Base-by-base conservation (phyloP, 2,329 filamentous ascomycete genomes). In the Cordyceps farinosa region DNA sequence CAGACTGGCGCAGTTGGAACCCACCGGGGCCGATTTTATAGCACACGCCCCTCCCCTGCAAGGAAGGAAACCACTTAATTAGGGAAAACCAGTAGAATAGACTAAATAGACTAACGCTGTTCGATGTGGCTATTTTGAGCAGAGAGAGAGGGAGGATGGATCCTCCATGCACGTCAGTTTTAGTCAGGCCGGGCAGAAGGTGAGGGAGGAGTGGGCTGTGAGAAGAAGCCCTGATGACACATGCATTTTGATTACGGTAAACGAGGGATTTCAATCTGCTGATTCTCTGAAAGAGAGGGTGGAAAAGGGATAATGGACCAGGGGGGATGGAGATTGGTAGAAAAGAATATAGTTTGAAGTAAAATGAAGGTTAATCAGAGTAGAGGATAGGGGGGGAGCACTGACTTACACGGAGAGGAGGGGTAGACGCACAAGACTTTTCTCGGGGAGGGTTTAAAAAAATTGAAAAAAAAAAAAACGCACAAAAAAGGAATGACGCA, bases 161-260 rank as follows among this genome's bases (percentile, higher is more conserved):
- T 53, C 38, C 58, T 44, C 40, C 40, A 34, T 61, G 58, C 58
- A 61, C 58, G 58, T 61, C 58, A 61, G 58, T 61, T 61, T 61
- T 61, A 54, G 58, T 61, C 58, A 45, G 58, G 48, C 48, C 48
- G 48, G 30, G 57, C 27, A 32, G 17, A 51, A 45, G 30, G 36
- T 29, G 17, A 51, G 34, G 32, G 32, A 5, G 30, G 36, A 53
- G 15, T 38, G 57, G 34, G 44, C 13, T 51, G 38, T n/a, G 34
- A n/a, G 10, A 42, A 22, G 54, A 47, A 51, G 45, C 45, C 17
- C 36, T 42, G 38, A 48, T 36, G 42, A 47, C 44, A 60, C 47
- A 58, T 47, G 42, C 38, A 15, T 8, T 29, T 8, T 3, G 8
- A 27, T 9, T 10, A 57, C 2, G 17, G 47, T 6, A 10, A 36